Percentiles rank a stretch among this genome's conserved stretches.
These are phyloP conservation scores for Colletotrichum godetiae DNA, from an alignment of 2,329 filamentous ascomycete species.

Conservation along the genomic window DNA sequence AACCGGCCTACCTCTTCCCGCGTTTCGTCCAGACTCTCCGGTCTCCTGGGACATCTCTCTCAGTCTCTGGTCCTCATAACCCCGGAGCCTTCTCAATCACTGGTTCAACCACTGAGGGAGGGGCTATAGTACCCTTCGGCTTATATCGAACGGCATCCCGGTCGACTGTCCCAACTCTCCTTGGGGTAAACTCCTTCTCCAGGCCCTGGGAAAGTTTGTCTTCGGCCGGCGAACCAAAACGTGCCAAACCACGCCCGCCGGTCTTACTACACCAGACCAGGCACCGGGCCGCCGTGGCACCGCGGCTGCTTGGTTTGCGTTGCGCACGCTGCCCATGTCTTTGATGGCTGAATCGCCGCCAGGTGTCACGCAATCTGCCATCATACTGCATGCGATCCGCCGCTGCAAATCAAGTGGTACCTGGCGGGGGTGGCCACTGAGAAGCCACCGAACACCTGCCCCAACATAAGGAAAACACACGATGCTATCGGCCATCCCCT, in stretches of 20 bases:
- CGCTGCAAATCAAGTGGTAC: conserved; percentile 2
- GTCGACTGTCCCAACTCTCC: not conserved
- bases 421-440: not conserved
- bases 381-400: conserved; percentile 27
- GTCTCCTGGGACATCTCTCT: not conserved
- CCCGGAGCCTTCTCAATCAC: not conserved
- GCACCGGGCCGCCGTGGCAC: conserved; percentile 19
- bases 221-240: not conserved
- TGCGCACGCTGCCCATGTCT: not conserved
- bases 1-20: conserved; percentile 27
- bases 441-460: not conserved
- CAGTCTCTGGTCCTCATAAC: not conserved
- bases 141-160: conserved; percentile 6
- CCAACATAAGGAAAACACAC: not conserved
- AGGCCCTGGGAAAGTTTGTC: not conserved
- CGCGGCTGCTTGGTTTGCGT: not conserved
- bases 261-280: conserved; percentile 11
- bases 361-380: conserved; percentile 29
- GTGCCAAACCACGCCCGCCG: conserved; percentile 1
- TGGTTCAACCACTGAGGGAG: not conserved
- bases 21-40: conserved; percentile 31
- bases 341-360: conserved; percentile 20
- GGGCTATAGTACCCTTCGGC: conserved; percentile 14
- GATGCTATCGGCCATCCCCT: conserved; percentile 1
- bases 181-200: not conserved